Conservation (phyloP, 164 flowering plant species). For the Magnolia sinica region DNA sequence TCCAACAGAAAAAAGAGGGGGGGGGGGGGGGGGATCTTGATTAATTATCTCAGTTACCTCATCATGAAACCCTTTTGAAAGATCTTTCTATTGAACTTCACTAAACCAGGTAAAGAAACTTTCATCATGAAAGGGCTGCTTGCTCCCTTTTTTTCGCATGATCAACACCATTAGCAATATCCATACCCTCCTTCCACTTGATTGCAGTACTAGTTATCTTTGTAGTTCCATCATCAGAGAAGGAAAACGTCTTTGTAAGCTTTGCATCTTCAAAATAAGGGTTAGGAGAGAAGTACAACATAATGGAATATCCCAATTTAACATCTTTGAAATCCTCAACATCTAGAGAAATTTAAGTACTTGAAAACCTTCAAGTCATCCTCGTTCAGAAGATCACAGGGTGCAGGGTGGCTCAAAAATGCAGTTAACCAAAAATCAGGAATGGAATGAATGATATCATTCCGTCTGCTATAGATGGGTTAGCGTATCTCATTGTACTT, state of each 20-base stretch:
- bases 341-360: conserved; percentile 3
- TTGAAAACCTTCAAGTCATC: conserved; percentile 48
- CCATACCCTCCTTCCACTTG: no score
- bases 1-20: no score
- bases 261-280: conserved; percentile 47
- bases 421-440: conserved; percentile 98
- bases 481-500: no score
- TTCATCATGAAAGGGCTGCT: no score
- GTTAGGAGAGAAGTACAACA: conserved; percentile 38
- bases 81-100: no score
- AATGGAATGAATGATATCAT: conserved; percentile 44
- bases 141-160: no score
- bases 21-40: no score
- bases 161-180: no score
- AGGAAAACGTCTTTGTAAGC: conserved; percentile 40
- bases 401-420: conserved; percentile 49
- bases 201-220: conserved; percentile 1
- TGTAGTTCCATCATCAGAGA: conserved; percentile 21
- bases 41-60: no score
- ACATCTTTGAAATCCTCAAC: conserved; percentile 10
- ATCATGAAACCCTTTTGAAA: no score
- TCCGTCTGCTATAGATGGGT: no score
- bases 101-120: no score
- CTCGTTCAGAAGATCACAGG: conserved; percentile 38
- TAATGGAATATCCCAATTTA: conserved; percentile 25